These are phyloP conservation scores for Paxillus involutus DNA, from an alignment of 768 basidiomycete species.

Conservation along the genomic window DNA sequence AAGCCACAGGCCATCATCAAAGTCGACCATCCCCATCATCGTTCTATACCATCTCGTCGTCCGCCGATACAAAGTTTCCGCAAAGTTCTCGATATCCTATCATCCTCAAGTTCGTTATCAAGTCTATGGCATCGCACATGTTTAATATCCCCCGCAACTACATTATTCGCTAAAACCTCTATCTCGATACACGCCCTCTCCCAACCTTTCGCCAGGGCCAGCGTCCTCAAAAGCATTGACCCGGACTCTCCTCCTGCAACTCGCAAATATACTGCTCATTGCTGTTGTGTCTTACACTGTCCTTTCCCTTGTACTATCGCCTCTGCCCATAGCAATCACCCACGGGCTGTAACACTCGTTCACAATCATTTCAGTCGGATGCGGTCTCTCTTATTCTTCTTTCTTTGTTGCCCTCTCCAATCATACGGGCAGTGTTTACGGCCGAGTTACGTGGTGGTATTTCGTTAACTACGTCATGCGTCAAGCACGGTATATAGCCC, in stretches of 20 bases:
- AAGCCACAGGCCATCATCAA: neutral
- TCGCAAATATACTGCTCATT: neutral
- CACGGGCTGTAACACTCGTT: conserved; percentile 9
- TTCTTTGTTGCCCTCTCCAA: conserved; percentile 6
- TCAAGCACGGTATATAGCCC: too few species aligned
- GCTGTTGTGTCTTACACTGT: conserved; percentile 2
- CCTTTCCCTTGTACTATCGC: neutral
- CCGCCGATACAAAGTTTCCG: too few species aligned
- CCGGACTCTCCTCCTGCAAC: conserved; percentile 1
- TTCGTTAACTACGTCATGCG: neutral
- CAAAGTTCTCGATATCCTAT: too few species aligned
- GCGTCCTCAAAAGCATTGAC: neutral
- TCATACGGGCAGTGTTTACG: neutral
- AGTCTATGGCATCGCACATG: neutral
- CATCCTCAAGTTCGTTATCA: neutral
- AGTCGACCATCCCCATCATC: too few species aligned
- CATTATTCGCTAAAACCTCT: too few species aligned
- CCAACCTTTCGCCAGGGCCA: conserved; percentile 1
- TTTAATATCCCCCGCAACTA: conserved; percentile 4
- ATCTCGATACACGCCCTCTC: neutral
- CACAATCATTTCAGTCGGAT: conserved; percentile 15
- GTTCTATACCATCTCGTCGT: too few species aligned
- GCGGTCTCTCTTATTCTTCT: conserved; percentile 4
- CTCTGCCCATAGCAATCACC: neutral
- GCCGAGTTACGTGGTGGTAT: neutral